Evolutionary conservation across 805 yeast genomes (phyloP).

Genomic region (Metschnikowia hibisci): DNA sequence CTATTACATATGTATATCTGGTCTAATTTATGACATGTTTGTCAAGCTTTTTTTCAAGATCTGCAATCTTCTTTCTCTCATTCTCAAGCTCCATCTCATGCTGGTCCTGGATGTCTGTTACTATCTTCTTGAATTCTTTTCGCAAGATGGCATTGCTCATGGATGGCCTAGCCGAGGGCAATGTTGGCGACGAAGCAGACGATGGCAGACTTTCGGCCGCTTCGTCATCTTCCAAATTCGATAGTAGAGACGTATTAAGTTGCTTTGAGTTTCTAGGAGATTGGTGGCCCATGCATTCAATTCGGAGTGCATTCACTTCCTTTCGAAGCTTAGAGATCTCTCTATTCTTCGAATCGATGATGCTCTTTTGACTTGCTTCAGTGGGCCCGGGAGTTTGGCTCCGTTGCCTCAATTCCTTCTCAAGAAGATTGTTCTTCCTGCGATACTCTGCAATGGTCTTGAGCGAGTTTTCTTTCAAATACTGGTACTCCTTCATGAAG

Average conservation of each 20-base stretch:
- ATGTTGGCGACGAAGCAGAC: conserved; percentile 17
- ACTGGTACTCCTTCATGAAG: conserved; percentile 62
- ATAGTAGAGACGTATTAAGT: conserved; percentile 8
- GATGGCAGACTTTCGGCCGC: conserved; percentile 13
- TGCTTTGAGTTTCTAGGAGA: conserved; percentile 9
- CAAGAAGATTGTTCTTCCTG: conserved; percentile 46
- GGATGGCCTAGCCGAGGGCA: conserved; percentile 5
- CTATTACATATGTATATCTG: neutral
- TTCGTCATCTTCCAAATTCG: conserved; percentile 17
- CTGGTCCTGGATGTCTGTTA: conserved; percentile 56
- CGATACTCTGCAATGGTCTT: conserved; percentile 52
- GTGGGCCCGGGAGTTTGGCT: neutral
- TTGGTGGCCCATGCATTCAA: conserved; percentile 41
- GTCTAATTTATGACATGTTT: neutral
- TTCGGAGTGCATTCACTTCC: conserved; percentile 41
- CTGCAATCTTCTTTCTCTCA: conserved; percentile 50
- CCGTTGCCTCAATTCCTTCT: conserved; percentile 42
- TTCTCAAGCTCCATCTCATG: conserved; percentile 56
- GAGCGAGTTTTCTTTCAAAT: conserved; percentile 54
- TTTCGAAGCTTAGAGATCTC: conserved; percentile 43
- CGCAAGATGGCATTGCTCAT: conserved; percentile 54
- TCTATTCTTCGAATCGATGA: conserved; percentile 27
- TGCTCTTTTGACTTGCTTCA: conserved; percentile 3
- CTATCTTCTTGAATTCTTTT: conserved; percentile 64
- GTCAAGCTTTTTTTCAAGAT: conserved; percentile 28